These are phyloP conservation scores for Lathyrus aphaca DNA, from an alignment of 306 rosid genomes.

Conservation along the genomic window DNA sequence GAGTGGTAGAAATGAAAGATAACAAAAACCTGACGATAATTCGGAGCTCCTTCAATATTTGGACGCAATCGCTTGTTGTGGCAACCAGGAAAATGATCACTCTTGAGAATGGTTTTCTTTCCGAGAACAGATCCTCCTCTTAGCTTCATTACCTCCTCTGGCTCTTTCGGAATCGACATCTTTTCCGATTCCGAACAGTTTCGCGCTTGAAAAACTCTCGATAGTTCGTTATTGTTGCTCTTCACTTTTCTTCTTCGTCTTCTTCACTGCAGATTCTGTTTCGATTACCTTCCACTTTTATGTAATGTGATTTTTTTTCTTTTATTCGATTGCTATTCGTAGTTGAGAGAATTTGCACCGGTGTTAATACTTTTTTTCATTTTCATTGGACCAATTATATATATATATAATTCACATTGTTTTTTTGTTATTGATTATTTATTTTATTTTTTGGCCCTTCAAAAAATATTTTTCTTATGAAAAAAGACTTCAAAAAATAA, in stretches of 20 bases:
- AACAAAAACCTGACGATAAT: conserved; percentile 69
- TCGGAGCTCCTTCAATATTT: conserved; percentile 92
- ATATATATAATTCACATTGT: not conserved
- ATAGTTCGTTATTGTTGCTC: not conserved
- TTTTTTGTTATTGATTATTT: not conserved
- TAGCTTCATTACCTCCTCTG: conserved; percentile 77
- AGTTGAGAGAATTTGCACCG: not conserved
- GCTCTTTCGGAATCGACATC: conserved; percentile 68
- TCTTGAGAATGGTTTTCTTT: conserved; percentile 88
- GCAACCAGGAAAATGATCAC: conserved; percentile 97
- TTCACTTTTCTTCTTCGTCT: not conserved
- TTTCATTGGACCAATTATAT: not conserved
- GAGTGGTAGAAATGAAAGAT: not conserved
- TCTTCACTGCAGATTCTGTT: not conserved
- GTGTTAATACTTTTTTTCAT: not conserved
- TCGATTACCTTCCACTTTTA: not conserved
- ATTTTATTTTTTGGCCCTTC: not conserved
- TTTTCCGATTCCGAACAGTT: not conserved
- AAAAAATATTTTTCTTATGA: not conserved
- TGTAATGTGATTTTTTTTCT: not conserved
- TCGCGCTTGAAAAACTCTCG: not conserved
- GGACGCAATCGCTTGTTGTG: conserved; percentile 89
- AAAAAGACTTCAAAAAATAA: not conserved
- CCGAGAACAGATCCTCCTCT: conserved; percentile 89
- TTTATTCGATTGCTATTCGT: not conserved